These are phyloP conservation scores for Moringa oleifera DNA, from an alignment of 345 rosid genomes.

Conservation along the genomic window DNA sequence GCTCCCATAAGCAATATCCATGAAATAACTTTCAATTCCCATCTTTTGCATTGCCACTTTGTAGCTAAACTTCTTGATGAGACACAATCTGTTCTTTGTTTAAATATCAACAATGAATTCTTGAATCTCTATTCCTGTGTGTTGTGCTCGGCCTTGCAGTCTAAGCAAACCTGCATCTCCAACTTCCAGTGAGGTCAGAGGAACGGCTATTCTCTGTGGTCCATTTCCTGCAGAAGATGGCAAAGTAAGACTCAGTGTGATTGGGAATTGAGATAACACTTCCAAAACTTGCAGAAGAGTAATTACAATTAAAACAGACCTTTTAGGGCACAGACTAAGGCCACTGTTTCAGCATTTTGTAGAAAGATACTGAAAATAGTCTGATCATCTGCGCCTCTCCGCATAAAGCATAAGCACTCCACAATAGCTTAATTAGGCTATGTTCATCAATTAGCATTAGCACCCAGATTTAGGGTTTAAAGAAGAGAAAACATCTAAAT, in stretches of 20 bases:
- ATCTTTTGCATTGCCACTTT: too few species aligned
- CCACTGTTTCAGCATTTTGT: constrained; percentile 86
- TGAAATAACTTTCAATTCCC: too few species aligned
- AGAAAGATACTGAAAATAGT: constrained; percentile 48
- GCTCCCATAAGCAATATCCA: too few species aligned
- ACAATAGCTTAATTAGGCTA: too few species aligned
- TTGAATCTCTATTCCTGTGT: constrained; percentile 78
- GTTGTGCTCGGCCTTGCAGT: constrained; percentile 76
- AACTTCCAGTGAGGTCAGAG: constrained; percentile 60
- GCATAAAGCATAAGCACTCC: constrained; percentile 12
- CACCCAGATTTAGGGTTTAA: neutral
- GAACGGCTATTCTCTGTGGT: constrained; percentile 34
- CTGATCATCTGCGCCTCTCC: constrained; percentile 38
- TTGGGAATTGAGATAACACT: neutral
- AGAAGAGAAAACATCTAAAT: neutral
- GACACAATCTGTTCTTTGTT: too few species aligned
- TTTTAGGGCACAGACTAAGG: constrained; percentile 50
- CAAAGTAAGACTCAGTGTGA: neutral
- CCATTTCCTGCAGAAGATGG: constrained; percentile 36
- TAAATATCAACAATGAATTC: constrained; percentile 80
- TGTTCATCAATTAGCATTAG: too few species aligned
- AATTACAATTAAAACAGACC: constrained; percentile 10
- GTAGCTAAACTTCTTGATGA: too few species aligned
- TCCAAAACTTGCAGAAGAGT: neutral
- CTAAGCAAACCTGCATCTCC: constrained; percentile 63